A percentile compares a stretch with the other conserved stretches of the same genome.
These are phyloP conservation scores for Eutrema japonicum DNA, from an alignment of 345 rosid genomes.

Conservation along the genomic window DNA sequence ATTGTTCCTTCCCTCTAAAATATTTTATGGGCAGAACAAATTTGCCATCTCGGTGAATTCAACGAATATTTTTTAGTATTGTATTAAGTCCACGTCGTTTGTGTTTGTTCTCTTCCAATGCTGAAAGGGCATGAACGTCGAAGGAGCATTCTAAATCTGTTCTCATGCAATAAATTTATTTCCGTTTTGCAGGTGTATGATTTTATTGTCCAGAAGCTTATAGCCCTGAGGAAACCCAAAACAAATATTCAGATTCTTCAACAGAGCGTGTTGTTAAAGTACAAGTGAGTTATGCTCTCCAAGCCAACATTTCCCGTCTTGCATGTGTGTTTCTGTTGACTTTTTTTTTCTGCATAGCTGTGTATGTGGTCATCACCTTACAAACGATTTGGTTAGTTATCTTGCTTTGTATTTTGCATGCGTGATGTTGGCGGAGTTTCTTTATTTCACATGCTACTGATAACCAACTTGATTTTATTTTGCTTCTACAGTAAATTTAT, in stretches of 20 bases:
- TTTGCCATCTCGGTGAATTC: slow-evolving; percentile 16
- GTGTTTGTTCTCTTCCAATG: slow-evolving; percentile 17
- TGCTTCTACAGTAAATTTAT: slow-evolving; percentile 19
- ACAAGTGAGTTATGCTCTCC: slow-evolving; percentile 66
- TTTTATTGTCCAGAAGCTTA: slow-evolving; percentile 94
- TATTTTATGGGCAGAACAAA: background rate
- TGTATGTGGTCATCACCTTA: slow-evolving; percentile 25
- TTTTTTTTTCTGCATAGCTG: slow-evolving; percentile 4
- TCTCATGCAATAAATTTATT: slow-evolving; percentile 27
- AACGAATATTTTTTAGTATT: background rate
- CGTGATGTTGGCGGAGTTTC: slow-evolving; percentile 2
- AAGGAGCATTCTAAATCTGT: slow-evolving; percentile 2
- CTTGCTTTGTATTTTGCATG: slow-evolving; percentile 11
- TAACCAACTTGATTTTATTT: slow-evolving; percentile 21
- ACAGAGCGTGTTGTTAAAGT: slow-evolving; percentile 90
- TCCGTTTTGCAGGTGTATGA: slow-evolving; percentile 76
- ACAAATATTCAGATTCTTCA: slow-evolving; percentile 99
- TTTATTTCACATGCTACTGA: slow-evolving; percentile 22
- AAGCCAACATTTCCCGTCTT: background rate
- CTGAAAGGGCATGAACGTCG: slow-evolving; percentile 22
- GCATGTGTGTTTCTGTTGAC: background rate
- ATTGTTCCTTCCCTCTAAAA: slow-evolving; percentile 27
- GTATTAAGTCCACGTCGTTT: slow-evolving; percentile 8
- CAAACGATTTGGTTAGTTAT: slow-evolving; percentile 2
- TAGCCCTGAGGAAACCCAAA: slow-evolving; percentile 96